Evolutionary conservation across 768 basidiomycete genomes (phyloP).

Genomic region (Suillus subalutaceus): DNA sequence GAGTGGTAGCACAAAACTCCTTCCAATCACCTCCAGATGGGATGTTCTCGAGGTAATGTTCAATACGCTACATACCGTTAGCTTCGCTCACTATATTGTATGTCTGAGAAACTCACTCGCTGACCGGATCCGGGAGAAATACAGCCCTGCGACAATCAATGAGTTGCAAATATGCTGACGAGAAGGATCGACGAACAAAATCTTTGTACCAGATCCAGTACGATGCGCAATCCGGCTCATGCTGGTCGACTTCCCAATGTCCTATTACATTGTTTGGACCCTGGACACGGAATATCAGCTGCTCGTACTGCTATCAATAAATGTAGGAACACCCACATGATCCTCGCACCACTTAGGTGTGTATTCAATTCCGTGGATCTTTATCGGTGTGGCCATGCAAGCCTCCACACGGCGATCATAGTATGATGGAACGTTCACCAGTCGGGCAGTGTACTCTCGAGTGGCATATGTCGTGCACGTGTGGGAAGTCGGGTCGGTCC

Average conservation of each 20-base stretch:
- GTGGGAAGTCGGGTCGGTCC: conserved; percentile 21
- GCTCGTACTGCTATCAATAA: neutral
- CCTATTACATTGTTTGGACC: conserved; percentile 24
- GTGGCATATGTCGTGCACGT: conserved; percentile 31
- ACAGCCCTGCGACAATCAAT: conserved; percentile 7
- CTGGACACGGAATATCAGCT: conserved; percentile 14
- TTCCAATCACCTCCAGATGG: conserved; percentile 32
- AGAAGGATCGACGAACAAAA: neutral
- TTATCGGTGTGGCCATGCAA: conserved; percentile 26
- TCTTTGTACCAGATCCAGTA: conserved; percentile 32
- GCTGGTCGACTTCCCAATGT: conserved; percentile 28
- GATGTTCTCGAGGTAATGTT: conserved; percentile 33
- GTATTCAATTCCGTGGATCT: conserved; percentile 25
- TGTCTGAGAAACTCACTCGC: conserved; percentile 5
- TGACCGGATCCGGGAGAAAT: conserved; percentile 4
- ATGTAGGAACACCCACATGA: conserved; percentile 15
- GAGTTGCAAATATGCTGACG: neutral
- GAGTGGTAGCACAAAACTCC: conserved; percentile 37
- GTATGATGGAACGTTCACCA: conserved; percentile 29
- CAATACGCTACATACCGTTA: conserved; percentile 25
- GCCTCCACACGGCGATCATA: conserved; percentile 26
- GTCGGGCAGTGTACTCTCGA: conserved; percentile 32
- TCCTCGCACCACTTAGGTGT: conserved; percentile 27
- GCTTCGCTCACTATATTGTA: neutral
- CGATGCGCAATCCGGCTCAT: conserved; percentile 30